A percentile compares a stretch with the other conserved stretches of the same genome.
Conservation (phyloP, 768 basidiomycete genomes). For the Amanita jacksonii region DNA sequence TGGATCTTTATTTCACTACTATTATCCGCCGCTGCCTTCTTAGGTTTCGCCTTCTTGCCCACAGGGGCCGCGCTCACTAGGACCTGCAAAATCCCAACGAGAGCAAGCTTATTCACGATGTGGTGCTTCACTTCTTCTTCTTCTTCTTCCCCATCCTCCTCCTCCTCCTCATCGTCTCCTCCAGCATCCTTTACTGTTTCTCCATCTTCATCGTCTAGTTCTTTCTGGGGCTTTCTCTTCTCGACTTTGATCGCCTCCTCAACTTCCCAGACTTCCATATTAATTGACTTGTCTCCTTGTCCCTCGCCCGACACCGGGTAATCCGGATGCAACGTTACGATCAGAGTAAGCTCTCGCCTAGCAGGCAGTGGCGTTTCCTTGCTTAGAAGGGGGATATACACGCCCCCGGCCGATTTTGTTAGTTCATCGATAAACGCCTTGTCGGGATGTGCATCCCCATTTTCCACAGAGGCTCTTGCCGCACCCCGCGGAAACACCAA, state of each 20-base stretch:
- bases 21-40: neutral
- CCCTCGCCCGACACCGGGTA: slow-evolving; percentile 12
- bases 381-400: slow-evolving; percentile 57
- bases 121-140: slow-evolving; percentile 49
- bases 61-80: neutral
- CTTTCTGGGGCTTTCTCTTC: slow-evolving; percentile 37
- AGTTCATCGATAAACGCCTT: slow-evolving; percentile 31
- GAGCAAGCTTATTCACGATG: slow-evolving; percentile 42
- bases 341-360: slow-evolving; percentile 48
- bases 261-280: slow-evolving; percentile 73
- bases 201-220: slow-evolving; percentile 2
- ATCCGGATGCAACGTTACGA: slow-evolving; percentile 14
- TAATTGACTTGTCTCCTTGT: slow-evolving; percentile 34
- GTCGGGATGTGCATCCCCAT: neutral
- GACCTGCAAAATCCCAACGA: slow-evolving; percentile 28
- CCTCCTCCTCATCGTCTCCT: slow-evolving; percentile 36
- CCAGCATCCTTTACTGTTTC: slow-evolving; percentile 38
- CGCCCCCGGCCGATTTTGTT: slow-evolving; percentile 31
- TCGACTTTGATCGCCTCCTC: slow-evolving; percentile 58
- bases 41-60: neutral
- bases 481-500: slow-evolving; percentile 43
- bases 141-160: too few species aligned
- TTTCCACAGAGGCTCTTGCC: slow-evolving; percentile 23
- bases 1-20: slow-evolving; percentile 38
- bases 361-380: slow-evolving; percentile 67